Conservation (phyloP, 805 yeast species). For the Kazachstania psychrophila region DNA sequence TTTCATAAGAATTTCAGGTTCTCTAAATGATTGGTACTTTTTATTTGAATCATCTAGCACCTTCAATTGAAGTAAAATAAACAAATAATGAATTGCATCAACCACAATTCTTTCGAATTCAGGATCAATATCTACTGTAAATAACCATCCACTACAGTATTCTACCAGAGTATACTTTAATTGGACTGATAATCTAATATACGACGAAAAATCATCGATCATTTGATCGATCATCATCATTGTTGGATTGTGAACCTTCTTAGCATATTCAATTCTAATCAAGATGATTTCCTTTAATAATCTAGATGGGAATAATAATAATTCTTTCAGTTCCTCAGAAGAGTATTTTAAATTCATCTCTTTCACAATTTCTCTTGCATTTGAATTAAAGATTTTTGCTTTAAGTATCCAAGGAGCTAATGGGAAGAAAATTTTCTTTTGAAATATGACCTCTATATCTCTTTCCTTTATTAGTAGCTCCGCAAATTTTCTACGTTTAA, state of each 20-base stretch:
- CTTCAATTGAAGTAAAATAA: constrained; percentile 67
- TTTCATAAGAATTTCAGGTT: constrained; percentile 78
- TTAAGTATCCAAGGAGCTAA: constrained; percentile 77
- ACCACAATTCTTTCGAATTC: constrained; percentile 59
- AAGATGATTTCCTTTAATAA: constrained; percentile 71
- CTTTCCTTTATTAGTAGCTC: constrained; percentile 76
- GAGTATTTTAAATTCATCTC: constrained; percentile 68
- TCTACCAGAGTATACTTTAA: constrained; percentile 59
- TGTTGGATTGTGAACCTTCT: constrained; percentile 72
- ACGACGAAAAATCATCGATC: constrained; percentile 73
- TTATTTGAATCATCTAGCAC: constrained; percentile 66
- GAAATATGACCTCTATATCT: constrained; percentile 63
- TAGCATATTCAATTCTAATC: constrained; percentile 68
- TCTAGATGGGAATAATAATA: constrained; percentile 69
- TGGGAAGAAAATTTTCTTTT: constrained; percentile 55
- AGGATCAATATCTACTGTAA: constrained; percentile 53
- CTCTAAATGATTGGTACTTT: constrained; percentile 77
- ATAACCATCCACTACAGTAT: constrained; percentile 59
- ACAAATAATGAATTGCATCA: constrained; percentile 63
- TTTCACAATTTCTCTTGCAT: constrained; percentile 51
- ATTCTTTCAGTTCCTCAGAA: constrained; percentile 50
- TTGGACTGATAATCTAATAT: constrained; percentile 65
- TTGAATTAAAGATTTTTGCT: constrained; percentile 62
- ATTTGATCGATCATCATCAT: constrained; percentile 95
- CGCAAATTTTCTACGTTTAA: constrained; percentile 55